phyloP scores from a whole-genome alignment of 2,329 filamentous ascomycete species.

The Pezicula radicicola region DNA sequence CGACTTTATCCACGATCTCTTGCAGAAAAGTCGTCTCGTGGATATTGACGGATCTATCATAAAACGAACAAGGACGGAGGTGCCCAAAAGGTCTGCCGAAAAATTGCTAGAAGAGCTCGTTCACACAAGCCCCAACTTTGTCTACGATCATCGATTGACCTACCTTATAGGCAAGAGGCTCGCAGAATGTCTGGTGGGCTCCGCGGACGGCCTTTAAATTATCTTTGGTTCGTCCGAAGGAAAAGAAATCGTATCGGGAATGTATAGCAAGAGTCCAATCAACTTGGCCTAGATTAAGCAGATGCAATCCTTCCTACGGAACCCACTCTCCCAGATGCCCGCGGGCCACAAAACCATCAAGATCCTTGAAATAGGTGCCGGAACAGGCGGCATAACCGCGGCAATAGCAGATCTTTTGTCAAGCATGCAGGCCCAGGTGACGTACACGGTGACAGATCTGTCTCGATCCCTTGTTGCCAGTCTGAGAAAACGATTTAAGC shows the following conservation, averaged over 20 bases:
- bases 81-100: background rate
- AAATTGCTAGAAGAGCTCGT: conserved; percentile 24
- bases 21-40: conserved; percentile 14
- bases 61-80: conserved; percentile 5
- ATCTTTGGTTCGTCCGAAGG: conserved; percentile 17
- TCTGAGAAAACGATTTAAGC: conserved; percentile 15
- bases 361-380: conserved; percentile 42
- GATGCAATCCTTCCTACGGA: conserved; percentile 9
- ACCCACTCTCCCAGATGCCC: background rate
- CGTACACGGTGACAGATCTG: conserved; percentile 43
- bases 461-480: conserved; percentile 26
- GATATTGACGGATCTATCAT: conserved; percentile 5
- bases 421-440: conserved; percentile 19
- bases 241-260: conserved; percentile 13
- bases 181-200: conserved; percentile 16
- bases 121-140: conserved; percentile 29
- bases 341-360: conserved; percentile 18
- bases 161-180: conserved; percentile 13
- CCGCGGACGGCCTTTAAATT: conserved; percentile 16
- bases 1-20: conserved; percentile 20
- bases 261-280: conserved; percentile 19
- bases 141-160: conserved; percentile 12
- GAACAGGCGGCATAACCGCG: conserved; percentile 39
- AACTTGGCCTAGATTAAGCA: conserved; percentile 4
- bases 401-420: conserved; percentile 27